Percentiles rank a stretch among this genome's conserved stretches.
Conservation (phyloP, 768 basidiomycete genomes). For the Suillus variegatus region DNA sequence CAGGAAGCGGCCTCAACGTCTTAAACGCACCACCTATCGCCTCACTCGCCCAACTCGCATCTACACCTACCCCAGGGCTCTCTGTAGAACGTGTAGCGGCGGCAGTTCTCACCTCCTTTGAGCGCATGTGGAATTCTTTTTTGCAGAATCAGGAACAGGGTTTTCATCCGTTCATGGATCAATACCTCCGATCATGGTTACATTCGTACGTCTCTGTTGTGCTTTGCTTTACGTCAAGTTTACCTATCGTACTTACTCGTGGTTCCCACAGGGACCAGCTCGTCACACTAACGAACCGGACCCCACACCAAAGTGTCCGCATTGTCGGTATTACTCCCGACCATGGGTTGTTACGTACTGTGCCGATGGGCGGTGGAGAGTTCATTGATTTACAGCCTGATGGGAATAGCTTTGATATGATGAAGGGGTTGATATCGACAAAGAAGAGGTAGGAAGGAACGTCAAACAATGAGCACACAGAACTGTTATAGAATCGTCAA, state of each 20-base stretch:
- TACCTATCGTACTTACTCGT: neutral
- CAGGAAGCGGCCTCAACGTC: conserved; percentile 73
- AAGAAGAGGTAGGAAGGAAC: neutral
- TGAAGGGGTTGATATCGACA: conserved; percentile 54
- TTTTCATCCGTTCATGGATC: conserved; percentile 79
- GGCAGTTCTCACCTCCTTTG: conserved; percentile 69
- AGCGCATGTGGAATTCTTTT: conserved; percentile 70
- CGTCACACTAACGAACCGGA: conserved; percentile 78
- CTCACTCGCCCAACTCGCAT: conserved; percentile 69
- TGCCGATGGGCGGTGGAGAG: conserved; percentile 40
- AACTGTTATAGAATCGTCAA: no score
- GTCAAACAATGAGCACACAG: no score
- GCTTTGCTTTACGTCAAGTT: neutral
- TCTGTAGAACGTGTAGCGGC: conserved; percentile 78
- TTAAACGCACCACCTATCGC: conserved; percentile 80
- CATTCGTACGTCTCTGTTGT: conserved; percentile 70
- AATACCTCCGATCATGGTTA: conserved; percentile 83
- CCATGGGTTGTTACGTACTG: conserved; percentile 83
- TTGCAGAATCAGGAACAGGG: conserved; percentile 49
- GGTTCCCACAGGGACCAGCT: conserved; percentile 63
- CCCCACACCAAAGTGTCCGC: conserved; percentile 67
- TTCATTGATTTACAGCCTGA: conserved; percentile 95
- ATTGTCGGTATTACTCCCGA: conserved; percentile 87
- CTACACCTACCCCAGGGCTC: conserved; percentile 29
- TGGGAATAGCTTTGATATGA: conserved; percentile 95